These are phyloP conservation scores for Casuarina equisetifolia DNA, from an alignment of 306 rosid genomes.

Conservation along the genomic window DNA sequence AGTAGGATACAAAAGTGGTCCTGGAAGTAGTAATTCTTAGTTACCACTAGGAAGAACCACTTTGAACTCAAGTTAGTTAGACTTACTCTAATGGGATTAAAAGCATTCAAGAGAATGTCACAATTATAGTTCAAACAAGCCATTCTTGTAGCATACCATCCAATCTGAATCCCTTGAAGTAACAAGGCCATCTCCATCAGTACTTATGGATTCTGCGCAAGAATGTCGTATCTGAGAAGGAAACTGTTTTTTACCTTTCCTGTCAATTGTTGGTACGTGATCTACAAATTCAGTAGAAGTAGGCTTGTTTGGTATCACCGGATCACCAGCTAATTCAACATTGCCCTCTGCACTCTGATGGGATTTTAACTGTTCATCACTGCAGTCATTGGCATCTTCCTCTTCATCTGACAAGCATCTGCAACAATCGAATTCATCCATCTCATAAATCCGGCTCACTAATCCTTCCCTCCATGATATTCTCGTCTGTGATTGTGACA, in stretches of 20 bases:
- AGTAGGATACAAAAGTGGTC: conserved; percentile 6
- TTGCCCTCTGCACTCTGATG: conserved; percentile 32
- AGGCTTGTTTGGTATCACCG: conserved; percentile 25
- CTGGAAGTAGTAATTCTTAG: neutral
- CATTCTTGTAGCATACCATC: conserved; percentile 54
- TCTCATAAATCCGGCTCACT: conserved; percentile 52
- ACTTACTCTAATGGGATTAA: conserved; percentile 22
- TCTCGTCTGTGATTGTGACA: conserved; percentile 58
- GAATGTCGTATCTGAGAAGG: conserved; percentile 30
- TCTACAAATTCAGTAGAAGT: conserved; percentile 28
- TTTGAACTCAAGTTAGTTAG: conserved; percentile 11
- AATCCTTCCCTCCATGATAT: conserved; percentile 81
- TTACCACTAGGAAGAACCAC: conserved; percentile 11
- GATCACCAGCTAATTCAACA: conserved; percentile 22
- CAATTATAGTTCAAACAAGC: conserved; percentile 45
- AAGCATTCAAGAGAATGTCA: conserved; percentile 21
- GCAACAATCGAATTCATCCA: conserved; percentile 72
- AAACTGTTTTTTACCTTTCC: conserved; percentile 29
- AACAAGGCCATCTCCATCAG: conserved; percentile 61
- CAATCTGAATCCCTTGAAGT: conserved; percentile 77
- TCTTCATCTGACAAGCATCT: conserved; percentile 86
- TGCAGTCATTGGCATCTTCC: conserved; percentile 37
- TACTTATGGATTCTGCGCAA: conserved; percentile 68
- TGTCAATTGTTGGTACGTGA: conserved; percentile 29
- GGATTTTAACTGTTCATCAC: conserved; percentile 23